Conservation (phyloP, 1,139 yeast genomes). For the Geotrichum histeridarum region DNA sequence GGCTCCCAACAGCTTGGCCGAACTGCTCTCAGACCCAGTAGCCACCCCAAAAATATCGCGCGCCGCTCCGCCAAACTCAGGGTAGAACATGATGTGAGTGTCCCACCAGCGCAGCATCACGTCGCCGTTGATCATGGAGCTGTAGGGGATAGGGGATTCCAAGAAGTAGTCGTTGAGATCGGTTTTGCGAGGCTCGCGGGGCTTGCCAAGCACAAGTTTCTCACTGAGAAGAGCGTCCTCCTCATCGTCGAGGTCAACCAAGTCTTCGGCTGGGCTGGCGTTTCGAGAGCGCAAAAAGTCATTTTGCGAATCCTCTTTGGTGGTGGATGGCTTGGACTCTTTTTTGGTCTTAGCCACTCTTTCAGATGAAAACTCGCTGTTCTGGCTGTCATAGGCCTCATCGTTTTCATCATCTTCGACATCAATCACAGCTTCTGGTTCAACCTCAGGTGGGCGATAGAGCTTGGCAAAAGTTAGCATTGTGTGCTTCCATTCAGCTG, state of each 20-base stretch:
- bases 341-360: no score
- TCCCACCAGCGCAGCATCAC: constrained; percentile 9
- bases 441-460: not conserved
- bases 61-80: constrained; percentile 8
- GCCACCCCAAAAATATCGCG: constrained; percentile 10
- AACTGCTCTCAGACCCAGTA: constrained; percentile 4
- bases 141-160: constrained; percentile 2
- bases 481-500: not conserved
- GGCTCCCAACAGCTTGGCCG: not conserved
- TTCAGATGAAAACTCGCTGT: no score
- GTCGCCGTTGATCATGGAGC: not conserved
- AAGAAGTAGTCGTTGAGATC: constrained; percentile 9
- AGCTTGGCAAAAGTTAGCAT: not conserved
- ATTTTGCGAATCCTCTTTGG: no score
- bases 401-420: constrained; percentile 57
- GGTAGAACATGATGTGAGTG: not conserved
- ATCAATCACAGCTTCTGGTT: constrained; percentile 48
- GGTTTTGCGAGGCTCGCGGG: not conserved
- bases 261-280: not conserved
- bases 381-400: constrained; percentile 34
- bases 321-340: no score
- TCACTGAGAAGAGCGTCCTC: not conserved
- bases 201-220: constrained; percentile 5
- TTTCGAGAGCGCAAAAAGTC: no score
- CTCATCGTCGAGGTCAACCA: not conserved